phyloP scores from a whole-genome alignment of 2,329 filamentous ascomycete species.

The Calonectria pseudoreteaudii region DNA sequence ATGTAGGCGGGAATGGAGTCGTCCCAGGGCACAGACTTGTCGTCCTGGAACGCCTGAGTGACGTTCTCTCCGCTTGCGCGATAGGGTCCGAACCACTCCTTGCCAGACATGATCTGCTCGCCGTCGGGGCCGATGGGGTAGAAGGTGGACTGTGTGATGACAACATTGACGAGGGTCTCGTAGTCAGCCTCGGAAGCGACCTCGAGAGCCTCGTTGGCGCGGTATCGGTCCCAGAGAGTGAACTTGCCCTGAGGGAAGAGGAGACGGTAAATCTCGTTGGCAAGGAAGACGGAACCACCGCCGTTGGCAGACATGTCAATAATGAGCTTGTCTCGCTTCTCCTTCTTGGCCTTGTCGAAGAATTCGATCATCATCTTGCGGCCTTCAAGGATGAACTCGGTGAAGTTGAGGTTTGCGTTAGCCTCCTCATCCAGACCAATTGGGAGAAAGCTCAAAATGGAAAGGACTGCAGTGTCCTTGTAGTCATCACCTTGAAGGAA shows the following conservation, averaged over 20 bases:
- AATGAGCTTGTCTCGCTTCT: conserved; percentile 40
- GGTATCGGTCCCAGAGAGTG: conserved; percentile 33
- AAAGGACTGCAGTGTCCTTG: conserved; percentile 37
- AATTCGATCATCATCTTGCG: conserved; percentile 33
- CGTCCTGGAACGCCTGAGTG: conserved; percentile 32
- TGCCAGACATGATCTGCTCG: conserved; percentile 31
- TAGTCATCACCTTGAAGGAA: conserved; percentile 34
- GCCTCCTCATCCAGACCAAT: conserved; percentile 17
- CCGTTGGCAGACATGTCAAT: conserved; percentile 40
- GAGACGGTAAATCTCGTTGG: conserved; percentile 34
- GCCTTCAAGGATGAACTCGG: conserved; percentile 33
- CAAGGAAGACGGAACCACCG: conserved; percentile 36
- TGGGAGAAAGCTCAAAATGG: conserved; percentile 40
- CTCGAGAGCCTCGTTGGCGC: conserved; percentile 37
- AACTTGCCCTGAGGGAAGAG: conserved; percentile 38
- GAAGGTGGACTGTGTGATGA: conserved; percentile 25
- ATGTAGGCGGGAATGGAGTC: conserved; percentile 26
- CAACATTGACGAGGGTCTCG: conserved; percentile 20
- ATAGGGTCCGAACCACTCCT: conserved; percentile 40
- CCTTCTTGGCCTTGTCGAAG: conserved; percentile 32
- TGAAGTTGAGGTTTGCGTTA: conserved; percentile 7
- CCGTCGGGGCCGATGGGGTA: conserved; percentile 28
- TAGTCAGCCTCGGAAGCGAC: conserved; percentile 33
- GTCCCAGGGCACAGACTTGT: conserved; percentile 29
- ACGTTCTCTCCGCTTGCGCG: conserved; percentile 36